A percentile compares a stretch with the other conserved stretches of the same genome.
Conservation (phyloP, 2,329 filamentous ascomycete species). For the Incumbomyces delicatus region DNA sequence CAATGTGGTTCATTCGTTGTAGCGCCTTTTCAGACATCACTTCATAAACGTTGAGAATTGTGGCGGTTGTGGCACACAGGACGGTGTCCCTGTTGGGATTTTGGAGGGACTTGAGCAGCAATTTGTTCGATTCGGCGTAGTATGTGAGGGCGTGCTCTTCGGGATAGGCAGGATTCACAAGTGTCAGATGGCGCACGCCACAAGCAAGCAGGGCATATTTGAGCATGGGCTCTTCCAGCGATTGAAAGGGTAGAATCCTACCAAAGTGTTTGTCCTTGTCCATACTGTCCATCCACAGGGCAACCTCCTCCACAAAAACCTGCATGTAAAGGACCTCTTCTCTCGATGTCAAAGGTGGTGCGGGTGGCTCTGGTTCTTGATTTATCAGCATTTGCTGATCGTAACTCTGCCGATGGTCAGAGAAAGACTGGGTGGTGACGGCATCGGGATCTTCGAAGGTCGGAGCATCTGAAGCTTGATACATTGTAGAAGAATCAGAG, state of each 20-base stretch:
- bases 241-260: conserved; percentile 69
- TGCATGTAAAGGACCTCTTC: conserved; percentile 87
- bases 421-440: conserved; percentile 22
- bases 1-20: conserved; percentile 81
- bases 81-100: conserved; percentile 76
- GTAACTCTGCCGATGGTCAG: conserved; percentile 20
- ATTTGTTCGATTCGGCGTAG: conserved; percentile 74
- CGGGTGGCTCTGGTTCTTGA: conserved; percentile 22
- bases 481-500: conserved; percentile 33
- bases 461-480: conserved; percentile 28
- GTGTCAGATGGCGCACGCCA: conserved; percentile 68
- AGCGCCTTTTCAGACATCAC: conserved; percentile 75
- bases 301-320: conserved; percentile 82
- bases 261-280: conserved; percentile 81
- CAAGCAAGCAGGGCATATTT: conserved; percentile 83
- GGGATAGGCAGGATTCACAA: conserved; percentile 59
- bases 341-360: conserved; percentile 57
- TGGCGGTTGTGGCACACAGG: conserved; percentile 76
- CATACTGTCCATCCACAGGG: conserved; percentile 88
- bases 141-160: conserved; percentile 72
- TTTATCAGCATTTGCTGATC: conserved; percentile 14
- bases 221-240: conserved; percentile 75
- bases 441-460: conserved; percentile 24
- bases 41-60: conserved; percentile 85
- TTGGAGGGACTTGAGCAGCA: conserved; percentile 65